These are phyloP conservation scores for Sphagnum magellanicum DNA, from an alignment of 228 moss, liverwort and hornwort species.

Conservation along the genomic window DNA sequence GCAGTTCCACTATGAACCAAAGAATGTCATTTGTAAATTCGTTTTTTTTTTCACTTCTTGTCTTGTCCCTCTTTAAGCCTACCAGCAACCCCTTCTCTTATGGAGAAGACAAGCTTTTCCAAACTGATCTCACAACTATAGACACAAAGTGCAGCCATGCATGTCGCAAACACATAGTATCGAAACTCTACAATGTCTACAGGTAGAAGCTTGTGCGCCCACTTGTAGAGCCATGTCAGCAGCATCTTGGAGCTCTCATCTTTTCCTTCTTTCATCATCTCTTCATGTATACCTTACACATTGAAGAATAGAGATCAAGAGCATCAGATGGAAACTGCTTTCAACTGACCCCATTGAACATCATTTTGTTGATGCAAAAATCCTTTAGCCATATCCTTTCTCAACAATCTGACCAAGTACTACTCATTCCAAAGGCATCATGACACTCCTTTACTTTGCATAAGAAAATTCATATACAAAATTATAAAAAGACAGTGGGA, in stretches of 20 bases:
- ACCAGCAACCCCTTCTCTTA: not conserved
- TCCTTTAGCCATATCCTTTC: no score
- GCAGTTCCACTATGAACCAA: no score
- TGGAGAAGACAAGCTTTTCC: not conserved
- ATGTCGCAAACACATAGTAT: conserved; percentile 1
- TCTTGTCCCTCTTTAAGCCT: not conserved
- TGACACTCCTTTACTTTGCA: no score
- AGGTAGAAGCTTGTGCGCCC: not conserved
- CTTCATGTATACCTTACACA: conserved; percentile 2
- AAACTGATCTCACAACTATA: conserved; percentile 1
- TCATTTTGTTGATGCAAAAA: no score
- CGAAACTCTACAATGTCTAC: conserved; percentile 1
- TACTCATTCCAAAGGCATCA: no score
- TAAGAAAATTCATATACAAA: no score
- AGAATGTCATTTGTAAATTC: no score
- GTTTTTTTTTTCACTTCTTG: no score
- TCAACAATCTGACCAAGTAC: no score
- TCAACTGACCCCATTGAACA: no score
- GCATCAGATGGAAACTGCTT: no score
- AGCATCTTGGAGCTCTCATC: conserved; percentile 3
- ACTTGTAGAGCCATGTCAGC: conserved; percentile 4
- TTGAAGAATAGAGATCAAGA: not conserved
- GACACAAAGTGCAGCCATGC: conserved; percentile 2
- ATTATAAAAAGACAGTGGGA: no score
- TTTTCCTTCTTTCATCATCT: conserved; percentile 2